Evolutionary conservation across 2,329 filamentous ascomycete genomes (phyloP).

Genomic region (Beauveria australis): DNA sequence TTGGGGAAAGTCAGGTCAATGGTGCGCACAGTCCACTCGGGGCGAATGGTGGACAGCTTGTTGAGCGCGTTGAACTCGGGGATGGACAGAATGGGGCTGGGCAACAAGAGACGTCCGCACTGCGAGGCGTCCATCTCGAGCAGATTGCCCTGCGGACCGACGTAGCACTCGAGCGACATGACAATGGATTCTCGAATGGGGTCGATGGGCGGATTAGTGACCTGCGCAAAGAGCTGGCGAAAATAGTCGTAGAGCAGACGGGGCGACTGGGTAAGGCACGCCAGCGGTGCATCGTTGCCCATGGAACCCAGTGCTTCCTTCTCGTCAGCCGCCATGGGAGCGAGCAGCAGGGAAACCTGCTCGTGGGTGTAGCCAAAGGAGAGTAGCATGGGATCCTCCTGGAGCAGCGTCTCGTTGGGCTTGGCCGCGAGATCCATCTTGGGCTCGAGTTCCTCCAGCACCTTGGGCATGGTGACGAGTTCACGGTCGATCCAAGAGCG

Average conservation of each 20-base stretch:
- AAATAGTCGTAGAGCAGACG: slow-evolving; percentile 93
- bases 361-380: slow-evolving; percentile 94
- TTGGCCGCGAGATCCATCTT: slow-evolving; percentile 57
- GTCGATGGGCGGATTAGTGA: slow-evolving; percentile 96
- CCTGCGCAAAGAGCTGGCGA: slow-evolving; percentile 93
- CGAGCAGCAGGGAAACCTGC: slow-evolving; percentile 84
- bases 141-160: slow-evolving; percentile 90
- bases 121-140: slow-evolving; percentile 89
- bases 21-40: slow-evolving; percentile 77
- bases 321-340: slow-evolving; percentile 93
- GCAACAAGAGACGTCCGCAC: slow-evolving; percentile 76
- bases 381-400: slow-evolving; percentile 75
- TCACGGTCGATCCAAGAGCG: slow-evolving; percentile 79
- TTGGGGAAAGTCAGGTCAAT: slow-evolving; percentile 95
- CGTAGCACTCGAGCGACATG: slow-evolving; percentile 95
- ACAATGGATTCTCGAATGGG: slow-evolving; percentile 95
- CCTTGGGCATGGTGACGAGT: slow-evolving; percentile 70
- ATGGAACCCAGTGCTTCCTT: slow-evolving; percentile 96
- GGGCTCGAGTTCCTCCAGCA: slow-evolving; percentile 56
- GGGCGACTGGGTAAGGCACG: slow-evolving; percentile 82
- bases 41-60: slow-evolving; percentile 64
- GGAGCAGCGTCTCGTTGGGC: slow-evolving; percentile 61
- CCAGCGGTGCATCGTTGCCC: slow-evolving; percentile 92
- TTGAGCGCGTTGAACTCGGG: slow-evolving; percentile 84
- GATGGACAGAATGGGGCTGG: slow-evolving; percentile 81